Conservation (phyloP, 73 alveolate genomes). For the Tetrahymena elliotti region DNA sequence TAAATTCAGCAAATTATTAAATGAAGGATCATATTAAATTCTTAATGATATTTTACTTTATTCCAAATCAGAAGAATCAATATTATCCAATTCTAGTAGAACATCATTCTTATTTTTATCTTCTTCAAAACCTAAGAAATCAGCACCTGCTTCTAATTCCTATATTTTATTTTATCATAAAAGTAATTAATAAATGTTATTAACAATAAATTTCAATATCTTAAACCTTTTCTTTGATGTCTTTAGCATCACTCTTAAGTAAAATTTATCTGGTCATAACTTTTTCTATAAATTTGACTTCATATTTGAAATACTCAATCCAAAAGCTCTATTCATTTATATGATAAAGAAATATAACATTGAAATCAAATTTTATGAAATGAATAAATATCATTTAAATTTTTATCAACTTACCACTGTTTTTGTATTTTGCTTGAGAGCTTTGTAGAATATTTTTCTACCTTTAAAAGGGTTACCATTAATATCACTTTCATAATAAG, state of each 20-base stretch:
- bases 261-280: not conserved
- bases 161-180: not conserved
- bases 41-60: not conserved
- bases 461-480: conserved; percentile 37
- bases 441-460: conserved; percentile 30
- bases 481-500: conserved; percentile 21
- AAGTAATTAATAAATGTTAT: not conserved
- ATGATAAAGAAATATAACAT: no score
- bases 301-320: not conserved
- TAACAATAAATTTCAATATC: not conserved
- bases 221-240: not conserved
- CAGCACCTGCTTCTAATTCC: not conserved
- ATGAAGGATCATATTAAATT: not conserved
- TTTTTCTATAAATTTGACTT: not conserved
- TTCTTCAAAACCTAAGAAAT: not conserved
- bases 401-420: not conserved
- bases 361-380: no score
- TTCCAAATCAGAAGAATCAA: not conserved
- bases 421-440: not conserved
- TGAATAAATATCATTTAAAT: not conserved
- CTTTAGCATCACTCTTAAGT: not conserved
- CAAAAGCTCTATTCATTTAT: not conserved
- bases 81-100: not conserved
- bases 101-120: not conserved
- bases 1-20: not conserved